Evolutionary conservation across 2,329 filamentous ascomycete genomes (phyloP), one percentile per base, ranked within the genome.

Genomic region (Trichoderma simmonsii): DNA sequence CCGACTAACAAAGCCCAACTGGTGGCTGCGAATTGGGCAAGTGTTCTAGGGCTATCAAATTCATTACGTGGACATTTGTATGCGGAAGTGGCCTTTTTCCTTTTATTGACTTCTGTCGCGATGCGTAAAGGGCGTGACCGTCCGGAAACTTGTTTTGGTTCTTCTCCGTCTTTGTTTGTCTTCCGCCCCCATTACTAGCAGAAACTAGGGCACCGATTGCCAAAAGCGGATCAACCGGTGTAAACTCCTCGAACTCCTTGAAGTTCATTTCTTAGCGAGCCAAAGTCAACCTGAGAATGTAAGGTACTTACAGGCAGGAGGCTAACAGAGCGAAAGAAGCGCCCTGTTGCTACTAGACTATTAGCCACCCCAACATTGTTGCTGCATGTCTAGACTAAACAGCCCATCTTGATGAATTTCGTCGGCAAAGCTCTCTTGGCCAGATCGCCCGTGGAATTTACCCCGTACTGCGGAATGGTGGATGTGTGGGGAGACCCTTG

Each of bases 401-500:
- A 54, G 18, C 14, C 54, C 48, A 21, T 57, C 63, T 43, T 68
- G 51, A 69, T 34, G 15, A 36, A 32, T 28, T 69, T 15, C 6
- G 18, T n/a, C 6, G 24, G 18, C 65, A 61, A 61, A 61, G 34
- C 36, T 60, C 32, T 48, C 36, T 34, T 69, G 51, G 51, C 54
- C 24, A 43, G 54, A 59, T 34, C 56, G 36, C n/a, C 54, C 26
- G 24, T 61, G 14, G 12, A 48, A 24, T 48, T 61, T 61, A 48
- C 65, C 54, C 65, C 36, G 65, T 69, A 69, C 61, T 51, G 18
- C 24, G 28, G 12, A 57, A 68, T 43, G 15, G 36, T 56, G 34
- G 65, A 34, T 26, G 56, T 61, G 65, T 69, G 65, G 65, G 65
- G 65, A 69, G 43, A 69, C 6, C 34, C 54, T 34, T 43, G 39